Percentiles rank a stretch among this genome's conserved stretches.
phyloP scores from a whole-genome alignment of 1,139 yeast species.

The Hemisphaericaspora lyxosophila region DNA sequence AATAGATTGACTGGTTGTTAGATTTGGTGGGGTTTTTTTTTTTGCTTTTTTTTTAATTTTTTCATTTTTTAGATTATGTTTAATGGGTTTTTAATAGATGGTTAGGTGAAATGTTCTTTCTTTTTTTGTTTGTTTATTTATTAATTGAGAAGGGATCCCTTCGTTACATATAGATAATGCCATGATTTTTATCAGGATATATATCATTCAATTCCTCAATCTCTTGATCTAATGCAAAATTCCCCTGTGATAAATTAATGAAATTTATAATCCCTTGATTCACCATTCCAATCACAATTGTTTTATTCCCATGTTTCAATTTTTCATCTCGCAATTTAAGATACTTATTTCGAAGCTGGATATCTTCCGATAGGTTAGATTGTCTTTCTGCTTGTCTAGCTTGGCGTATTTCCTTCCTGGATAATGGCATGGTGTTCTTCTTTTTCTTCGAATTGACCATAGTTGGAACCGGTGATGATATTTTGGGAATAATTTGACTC shows the following conservation, averaged over 20 bases:
- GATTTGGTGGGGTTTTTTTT: neutral
- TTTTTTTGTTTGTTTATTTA: too few relatives aligned
- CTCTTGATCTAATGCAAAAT: conserved; percentile 46
- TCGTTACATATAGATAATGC: conserved; percentile 11
- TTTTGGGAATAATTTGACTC: conserved; percentile 1
- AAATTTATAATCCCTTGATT: conserved; percentile 76
- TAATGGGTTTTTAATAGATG: too few relatives aligned
- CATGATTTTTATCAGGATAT: conserved; percentile 12
- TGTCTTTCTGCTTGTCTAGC: conserved; percentile 28
- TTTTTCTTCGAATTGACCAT: conserved; percentile 8
- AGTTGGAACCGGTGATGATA: conserved; percentile 10
- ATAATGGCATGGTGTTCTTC: conserved; percentile 15
- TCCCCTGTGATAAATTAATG: conserved; percentile 56
- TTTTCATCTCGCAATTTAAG: conserved; percentile 27
- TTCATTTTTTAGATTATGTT: too few relatives aligned
- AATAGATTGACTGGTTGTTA: conserved; percentile 25
- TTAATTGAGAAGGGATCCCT: too few relatives aligned
- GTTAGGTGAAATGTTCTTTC: neutral
- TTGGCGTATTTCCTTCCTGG: conserved; percentile 22
- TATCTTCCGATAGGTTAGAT: conserved; percentile 23
- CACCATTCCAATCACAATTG: conserved; percentile 61
- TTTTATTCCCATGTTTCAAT: conserved; percentile 48
- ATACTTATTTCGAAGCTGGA: conserved; percentile 27
- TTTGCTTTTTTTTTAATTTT: neutral
- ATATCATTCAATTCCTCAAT: conserved; percentile 12